Conservation (phyloP, 805 yeast genomes). For the Candida methanosorbosa region DNA sequence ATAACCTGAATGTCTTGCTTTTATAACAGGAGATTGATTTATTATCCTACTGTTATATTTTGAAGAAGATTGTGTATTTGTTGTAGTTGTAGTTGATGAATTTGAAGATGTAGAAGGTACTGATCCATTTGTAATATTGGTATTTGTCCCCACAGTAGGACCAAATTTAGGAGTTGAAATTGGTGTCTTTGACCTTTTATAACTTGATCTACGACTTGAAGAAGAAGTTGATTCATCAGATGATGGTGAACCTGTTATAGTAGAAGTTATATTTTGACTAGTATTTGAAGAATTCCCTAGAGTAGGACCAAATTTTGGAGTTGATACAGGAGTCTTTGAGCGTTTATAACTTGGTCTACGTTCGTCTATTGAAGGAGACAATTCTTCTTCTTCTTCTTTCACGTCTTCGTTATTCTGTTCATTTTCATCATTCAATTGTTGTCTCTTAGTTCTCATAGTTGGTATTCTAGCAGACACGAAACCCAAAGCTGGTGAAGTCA, state of each 20-base stretch:
- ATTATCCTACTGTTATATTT: conserved; percentile 1
- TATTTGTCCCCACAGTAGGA: conserved; percentile 15
- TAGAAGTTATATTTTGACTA: too few species aligned
- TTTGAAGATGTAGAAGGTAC: conserved; percentile 6
- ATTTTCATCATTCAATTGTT: conserved; percentile 9
- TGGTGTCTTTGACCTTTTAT: conserved; percentile 29
- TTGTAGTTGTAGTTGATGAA: conserved; percentile 5
- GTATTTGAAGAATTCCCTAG: too few species aligned
- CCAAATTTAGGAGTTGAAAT: conserved; percentile 30
- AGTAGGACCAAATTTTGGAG: conserved; percentile 32
- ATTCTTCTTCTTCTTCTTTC: background rate
- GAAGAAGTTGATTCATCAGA: conserved; percentile 8
- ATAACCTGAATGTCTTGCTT: conserved; percentile 17
- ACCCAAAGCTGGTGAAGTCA: conserved; percentile 62
- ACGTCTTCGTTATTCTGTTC: conserved; percentile 10
- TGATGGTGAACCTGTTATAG: conserved; percentile 13
- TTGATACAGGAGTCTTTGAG: conserved; percentile 30
- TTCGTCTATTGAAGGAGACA: background rate
- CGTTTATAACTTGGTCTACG: conserved; percentile 13
- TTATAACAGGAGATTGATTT: conserved; percentile 30
- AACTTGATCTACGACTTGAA: conserved; percentile 12
- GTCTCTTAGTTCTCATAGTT: conserved; percentile 18
- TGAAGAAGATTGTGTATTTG: conserved; percentile 4
- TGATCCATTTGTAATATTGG: conserved; percentile 4
- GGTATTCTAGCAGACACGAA: conserved; percentile 27